phyloP scores from a whole-genome alignment of 768 basidiomycete genomes.

The Kwoniella botswanensis region DNA sequence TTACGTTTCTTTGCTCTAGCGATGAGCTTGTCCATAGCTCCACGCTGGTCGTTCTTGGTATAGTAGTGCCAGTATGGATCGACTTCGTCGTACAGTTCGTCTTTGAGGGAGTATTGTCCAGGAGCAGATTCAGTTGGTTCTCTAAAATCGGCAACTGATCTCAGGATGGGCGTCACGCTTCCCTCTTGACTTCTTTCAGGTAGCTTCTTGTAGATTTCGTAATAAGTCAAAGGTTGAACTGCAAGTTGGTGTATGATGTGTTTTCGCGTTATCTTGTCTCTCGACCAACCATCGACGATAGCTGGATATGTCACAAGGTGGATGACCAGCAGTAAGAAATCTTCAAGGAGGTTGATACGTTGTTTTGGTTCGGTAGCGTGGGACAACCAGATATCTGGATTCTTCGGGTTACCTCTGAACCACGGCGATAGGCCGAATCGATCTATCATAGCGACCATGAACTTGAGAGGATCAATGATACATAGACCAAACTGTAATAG shows the following conservation, averaged over 20 bases:
- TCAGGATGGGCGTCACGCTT: constrained; percentile 77
- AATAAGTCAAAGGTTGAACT: constrained; percentile 83
- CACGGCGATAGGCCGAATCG: constrained; percentile 81
- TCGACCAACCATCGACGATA: constrained; percentile 71
- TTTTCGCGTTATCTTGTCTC: constrained; percentile 70
- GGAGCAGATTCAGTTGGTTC: constrained; percentile 76
- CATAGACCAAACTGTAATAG: constrained; percentile 84
- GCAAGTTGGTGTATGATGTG: constrained; percentile 91
- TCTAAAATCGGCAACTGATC: constrained; percentile 79
- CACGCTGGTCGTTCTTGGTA: constrained; percentile 87
- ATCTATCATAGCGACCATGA: constrained; percentile 85
- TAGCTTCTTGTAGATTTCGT: constrained; percentile 86
- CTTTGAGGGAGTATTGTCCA: constrained; percentile 86
- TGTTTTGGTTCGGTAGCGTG: constrained; percentile 36
- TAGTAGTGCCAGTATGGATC: constrained; percentile 97
- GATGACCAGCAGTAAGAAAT: constrained; percentile 84
- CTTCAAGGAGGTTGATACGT: constrained; percentile 74
- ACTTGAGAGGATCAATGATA: constrained; percentile 73
- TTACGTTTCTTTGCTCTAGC: constrained; percentile 70
- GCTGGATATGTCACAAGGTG: constrained; percentile 82
- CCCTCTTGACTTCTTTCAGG: constrained; percentile 88
- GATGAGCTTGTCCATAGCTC: constrained; percentile 75
- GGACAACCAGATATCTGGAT: constrained; percentile 30
- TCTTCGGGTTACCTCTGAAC: constrained; percentile 64
- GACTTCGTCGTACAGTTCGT: constrained; percentile 81